Conservation (phyloP, 495 filamentous ascomycete species). For the Symbiotaphrina buchneri region DNA sequence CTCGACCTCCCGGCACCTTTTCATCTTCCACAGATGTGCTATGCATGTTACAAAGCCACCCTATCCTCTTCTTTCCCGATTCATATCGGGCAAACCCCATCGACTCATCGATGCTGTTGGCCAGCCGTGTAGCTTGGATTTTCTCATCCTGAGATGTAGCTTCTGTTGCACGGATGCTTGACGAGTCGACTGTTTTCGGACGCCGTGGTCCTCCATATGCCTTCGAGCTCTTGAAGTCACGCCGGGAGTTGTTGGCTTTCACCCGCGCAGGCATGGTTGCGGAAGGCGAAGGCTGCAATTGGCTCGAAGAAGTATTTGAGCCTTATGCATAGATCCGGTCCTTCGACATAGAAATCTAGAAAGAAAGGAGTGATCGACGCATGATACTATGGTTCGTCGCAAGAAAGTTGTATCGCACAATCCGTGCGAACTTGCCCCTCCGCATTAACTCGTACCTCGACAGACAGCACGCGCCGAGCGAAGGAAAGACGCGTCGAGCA, state of each 20-base stretch:
- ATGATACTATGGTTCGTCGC: no score
- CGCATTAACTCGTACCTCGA: no score
- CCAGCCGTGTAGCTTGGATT: constrained; percentile 60
- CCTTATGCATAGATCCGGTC: no score
- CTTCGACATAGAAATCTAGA: no score
- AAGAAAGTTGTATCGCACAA: no score
- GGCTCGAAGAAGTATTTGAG: no score
- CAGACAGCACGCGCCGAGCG: no score
- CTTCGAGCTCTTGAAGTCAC: constrained; percentile 5
- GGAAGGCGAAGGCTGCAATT: no score
- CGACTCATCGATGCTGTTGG: constrained; percentile 76
- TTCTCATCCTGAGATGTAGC: constrained; percentile 71
- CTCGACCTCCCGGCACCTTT: constrained; percentile 57
- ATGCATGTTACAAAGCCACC: constrained; percentile 93
- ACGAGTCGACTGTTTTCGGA: constrained; percentile 57
- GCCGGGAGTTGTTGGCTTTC: constrained; percentile 13
- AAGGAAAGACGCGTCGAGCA: no score
- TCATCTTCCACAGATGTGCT: constrained; percentile 71
- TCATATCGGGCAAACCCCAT: constrained; percentile 92
- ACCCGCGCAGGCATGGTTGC: constrained; percentile 32
- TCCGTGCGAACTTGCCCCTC: no score
- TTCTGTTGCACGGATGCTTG: constrained; percentile 51
- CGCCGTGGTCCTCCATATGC: constrained; percentile 28
- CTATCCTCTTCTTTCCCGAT: constrained; percentile 59
- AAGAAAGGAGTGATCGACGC: no score